Evolutionary conservation across 2,329 filamentous ascomycete species (phyloP).

Genomic region (Ceratocystis colombiana): DNA sequence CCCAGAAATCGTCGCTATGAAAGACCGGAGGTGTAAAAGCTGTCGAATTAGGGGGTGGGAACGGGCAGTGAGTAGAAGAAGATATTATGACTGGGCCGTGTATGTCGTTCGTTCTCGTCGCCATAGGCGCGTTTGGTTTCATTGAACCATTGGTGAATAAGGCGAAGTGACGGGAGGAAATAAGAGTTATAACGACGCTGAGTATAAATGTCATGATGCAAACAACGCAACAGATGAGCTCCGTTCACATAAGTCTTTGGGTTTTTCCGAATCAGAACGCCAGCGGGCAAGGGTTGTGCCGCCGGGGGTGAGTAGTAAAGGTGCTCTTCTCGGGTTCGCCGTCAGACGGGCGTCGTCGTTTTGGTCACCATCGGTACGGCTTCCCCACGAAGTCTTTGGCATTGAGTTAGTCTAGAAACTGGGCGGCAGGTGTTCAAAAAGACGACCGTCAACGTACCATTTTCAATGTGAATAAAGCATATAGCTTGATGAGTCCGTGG

Average conservation of each 20-base stretch:
- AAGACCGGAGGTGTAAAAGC: neutral
- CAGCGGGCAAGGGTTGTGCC: constrained; percentile 38
- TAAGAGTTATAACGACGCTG: neutral
- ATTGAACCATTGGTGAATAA: neutral
- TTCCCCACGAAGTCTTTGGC: constrained; percentile 82
- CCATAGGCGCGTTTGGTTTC: neutral
- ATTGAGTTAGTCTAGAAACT: neutral
- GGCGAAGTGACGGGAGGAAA: neutral
- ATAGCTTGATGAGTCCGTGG: constrained; percentile 85
- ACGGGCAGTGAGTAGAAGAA: neutral
- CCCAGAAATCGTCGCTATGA: neutral
- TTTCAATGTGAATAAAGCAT: constrained; percentile 70
- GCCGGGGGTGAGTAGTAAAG: constrained; percentile 35
- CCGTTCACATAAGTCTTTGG: constrained; percentile 27
- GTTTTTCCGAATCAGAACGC: constrained; percentile 40
- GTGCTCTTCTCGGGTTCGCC: constrained; percentile 35
- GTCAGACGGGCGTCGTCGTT: constrained; percentile 65
- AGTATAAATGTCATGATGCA: neutral
- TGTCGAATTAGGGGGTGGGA: too few species aligned
- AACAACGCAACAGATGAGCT: constrained; percentile 7
- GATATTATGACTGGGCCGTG: neutral
- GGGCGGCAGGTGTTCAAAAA: neutral
- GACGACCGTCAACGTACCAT: constrained; percentile 52
- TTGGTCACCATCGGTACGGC: constrained; percentile 79
- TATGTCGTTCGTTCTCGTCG: neutral